Conservation (phyloP, 2,329 filamentous ascomycete genomes). For the Immersiporthe knoxdaviesiana region DNA sequence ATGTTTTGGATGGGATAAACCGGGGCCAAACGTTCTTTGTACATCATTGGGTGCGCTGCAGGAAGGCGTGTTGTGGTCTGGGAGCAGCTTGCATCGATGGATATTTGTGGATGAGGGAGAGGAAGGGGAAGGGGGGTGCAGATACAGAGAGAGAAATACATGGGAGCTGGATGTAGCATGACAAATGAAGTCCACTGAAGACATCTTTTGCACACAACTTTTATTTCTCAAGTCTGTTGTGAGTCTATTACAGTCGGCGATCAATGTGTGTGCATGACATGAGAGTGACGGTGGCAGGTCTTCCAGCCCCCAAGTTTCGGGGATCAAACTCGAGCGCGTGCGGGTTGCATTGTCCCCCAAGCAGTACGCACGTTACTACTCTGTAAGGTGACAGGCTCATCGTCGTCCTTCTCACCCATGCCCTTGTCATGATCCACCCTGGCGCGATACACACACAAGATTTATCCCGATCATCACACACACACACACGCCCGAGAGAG, state of each 20-base stretch:
- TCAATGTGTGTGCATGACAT: background rate
- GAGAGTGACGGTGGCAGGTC: background rate
- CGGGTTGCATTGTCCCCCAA: no score
- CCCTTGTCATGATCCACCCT: conserved; percentile 1
- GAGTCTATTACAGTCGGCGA: no score
- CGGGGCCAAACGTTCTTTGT: conserved; percentile 16
- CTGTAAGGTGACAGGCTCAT: no score
- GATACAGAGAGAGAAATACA: conserved; percentile 3
- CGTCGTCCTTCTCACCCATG: background rate
- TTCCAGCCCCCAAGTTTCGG: background rate
- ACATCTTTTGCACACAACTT: background rate
- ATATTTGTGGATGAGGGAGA: no score
- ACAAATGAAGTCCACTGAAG: background rate
- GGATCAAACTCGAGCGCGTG: background rate
- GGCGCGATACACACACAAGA: background rate
- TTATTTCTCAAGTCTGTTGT: no score
- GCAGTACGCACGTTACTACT: no score
- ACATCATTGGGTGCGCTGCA: conserved; percentile 12
- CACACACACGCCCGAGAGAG: background rate
- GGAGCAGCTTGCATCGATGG: conserved; percentile 2
- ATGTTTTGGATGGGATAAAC: background rate
- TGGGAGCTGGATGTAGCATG: background rate
- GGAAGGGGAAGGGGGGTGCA: background rate
- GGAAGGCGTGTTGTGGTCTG: background rate
- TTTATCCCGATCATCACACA: background rate